Conservation (phyloP, 495 filamentous ascomycete species). For the Penicillium coffeae region DNA sequence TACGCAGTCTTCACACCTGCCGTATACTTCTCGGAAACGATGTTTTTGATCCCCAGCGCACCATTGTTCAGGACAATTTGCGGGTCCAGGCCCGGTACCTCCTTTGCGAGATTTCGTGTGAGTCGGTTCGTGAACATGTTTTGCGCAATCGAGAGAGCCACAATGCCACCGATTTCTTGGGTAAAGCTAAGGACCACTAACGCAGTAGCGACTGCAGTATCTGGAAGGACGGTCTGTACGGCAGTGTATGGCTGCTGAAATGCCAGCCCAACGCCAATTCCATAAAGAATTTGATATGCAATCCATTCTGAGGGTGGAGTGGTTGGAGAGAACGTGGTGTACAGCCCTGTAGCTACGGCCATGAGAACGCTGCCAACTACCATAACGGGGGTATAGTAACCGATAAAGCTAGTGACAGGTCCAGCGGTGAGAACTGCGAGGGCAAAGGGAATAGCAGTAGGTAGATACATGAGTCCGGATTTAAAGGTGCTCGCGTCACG, state of each 20-base stretch:
- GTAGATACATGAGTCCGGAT: not conserved
- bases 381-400: conserved; percentile 52
- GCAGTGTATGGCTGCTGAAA: conserved; percentile 59
- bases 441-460: not conserved
- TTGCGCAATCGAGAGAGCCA: not conserved
- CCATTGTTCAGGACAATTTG: conserved; percentile 3
- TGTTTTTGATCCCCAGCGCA: conserved; percentile 15
- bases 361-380: conserved; percentile 40
- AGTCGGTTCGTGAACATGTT: conserved; percentile 20
- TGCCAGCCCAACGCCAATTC: conserved; percentile 60
- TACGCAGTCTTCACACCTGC: conserved; percentile 21
- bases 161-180: conserved; percentile 48
- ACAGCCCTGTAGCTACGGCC: conserved; percentile 44
- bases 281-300: conserved; percentile 51
- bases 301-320: conserved; percentile 46
- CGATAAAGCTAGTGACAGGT: conserved; percentile 18
- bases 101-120: conserved; percentile 2
- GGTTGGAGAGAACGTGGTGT: conserved; percentile 42
- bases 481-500: not conserved
- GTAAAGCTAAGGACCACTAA: conserved; percentile 55
- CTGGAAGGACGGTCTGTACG: conserved; percentile 52
- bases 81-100: conserved; percentile 3
- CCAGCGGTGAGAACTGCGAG: not conserved
- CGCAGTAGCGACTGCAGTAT: conserved; percentile 50
- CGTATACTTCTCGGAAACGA: conserved; percentile 12